These are phyloP conservation scores for Ploettnerulaceae sp. DNA, from an alignment of 2,329 filamentous ascomycete genomes.

Conservation along the genomic window DNA sequence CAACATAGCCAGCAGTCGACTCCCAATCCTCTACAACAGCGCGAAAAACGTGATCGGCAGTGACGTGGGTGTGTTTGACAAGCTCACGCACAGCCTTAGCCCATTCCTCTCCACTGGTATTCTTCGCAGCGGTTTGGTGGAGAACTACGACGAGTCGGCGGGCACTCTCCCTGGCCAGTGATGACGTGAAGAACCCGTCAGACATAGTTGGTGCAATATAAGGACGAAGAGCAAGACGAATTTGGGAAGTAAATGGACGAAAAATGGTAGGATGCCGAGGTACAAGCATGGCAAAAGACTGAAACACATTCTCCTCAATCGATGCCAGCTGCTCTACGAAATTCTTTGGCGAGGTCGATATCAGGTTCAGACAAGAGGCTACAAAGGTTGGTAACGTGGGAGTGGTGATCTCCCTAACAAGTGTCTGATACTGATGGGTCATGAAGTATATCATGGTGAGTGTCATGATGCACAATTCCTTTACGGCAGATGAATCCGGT, in stretches of 20 bases:
- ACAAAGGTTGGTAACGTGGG: constrained; percentile 73
- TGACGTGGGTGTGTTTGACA: constrained; percentile 61
- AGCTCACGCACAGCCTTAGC: constrained; percentile 56
- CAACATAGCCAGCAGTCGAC: constrained; percentile 50
- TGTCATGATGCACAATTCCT: constrained; percentile 71
- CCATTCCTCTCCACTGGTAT: constrained; percentile 75
- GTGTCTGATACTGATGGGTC: constrained; percentile 74
- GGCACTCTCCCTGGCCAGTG: constrained; percentile 51
- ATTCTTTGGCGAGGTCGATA: constrained; percentile 42
- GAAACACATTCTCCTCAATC: constrained; percentile 63
- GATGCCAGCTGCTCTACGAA: constrained; percentile 39
- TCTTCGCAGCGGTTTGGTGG: constrained; percentile 77
- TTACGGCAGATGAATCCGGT: constrained; percentile 68
- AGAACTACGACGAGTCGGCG: constrained; percentile 65
- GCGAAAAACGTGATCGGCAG: constrained; percentile 73
- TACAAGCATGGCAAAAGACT: constrained; percentile 66
- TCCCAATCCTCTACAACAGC: constrained; percentile 80
- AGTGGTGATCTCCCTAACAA: constrained; percentile 83
- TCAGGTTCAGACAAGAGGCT: constrained; percentile 64
- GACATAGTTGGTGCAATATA: constrained; percentile 62
- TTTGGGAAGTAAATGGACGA: constrained; percentile 66
- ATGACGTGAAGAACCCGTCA: constrained; percentile 44
- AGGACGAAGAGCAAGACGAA: constrained; percentile 54
- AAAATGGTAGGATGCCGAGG: constrained; percentile 81
- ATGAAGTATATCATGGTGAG: constrained; percentile 80